Percentiles rank a stretch among this genome's conserved stretches.
These are phyloP conservation scores for Murraya koenigii DNA, from an alignment of 345 rosid genomes.

Conservation along the genomic window DNA sequence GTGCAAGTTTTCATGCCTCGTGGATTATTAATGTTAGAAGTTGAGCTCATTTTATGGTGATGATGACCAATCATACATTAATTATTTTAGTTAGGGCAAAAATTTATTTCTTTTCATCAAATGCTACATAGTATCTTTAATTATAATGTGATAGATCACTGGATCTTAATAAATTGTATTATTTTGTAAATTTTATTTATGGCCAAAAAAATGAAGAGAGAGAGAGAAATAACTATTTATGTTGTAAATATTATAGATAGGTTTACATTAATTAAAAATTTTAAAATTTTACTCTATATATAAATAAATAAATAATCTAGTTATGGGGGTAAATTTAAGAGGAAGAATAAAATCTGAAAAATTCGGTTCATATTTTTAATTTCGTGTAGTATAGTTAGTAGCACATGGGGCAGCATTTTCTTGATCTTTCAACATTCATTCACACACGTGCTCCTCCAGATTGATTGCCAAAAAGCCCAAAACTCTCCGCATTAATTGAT, in stretches of 20 bases:
- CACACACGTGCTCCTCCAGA: too few relatives aligned
- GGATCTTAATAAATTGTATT: not conserved
- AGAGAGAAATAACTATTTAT: too few relatives aligned
- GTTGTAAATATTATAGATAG: not conserved
- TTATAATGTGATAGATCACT: not conserved
- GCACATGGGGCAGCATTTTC: too few relatives aligned
- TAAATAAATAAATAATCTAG: too few relatives aligned
- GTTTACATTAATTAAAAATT: too few relatives aligned
- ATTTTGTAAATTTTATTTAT: not conserved
- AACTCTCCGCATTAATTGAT: not conserved
- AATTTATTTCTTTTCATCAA: not conserved
- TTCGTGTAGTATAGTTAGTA: too few relatives aligned
- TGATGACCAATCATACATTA: not conserved
- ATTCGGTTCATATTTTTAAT: too few relatives aligned
- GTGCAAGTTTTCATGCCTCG: not conserved
- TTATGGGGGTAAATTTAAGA: too few relatives aligned
- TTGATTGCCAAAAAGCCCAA: too few relatives aligned
- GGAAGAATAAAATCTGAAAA: too few relatives aligned
- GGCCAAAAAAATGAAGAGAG: not conserved
- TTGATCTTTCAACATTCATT: too few relatives aligned
- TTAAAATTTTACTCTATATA: too few relatives aligned
- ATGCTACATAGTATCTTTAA: not conserved
- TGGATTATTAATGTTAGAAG: not conserved
- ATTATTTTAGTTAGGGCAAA: conserved; percentile 6
- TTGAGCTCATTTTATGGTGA: conserved; percentile 6